Evolutionary conservation across 1,284 basidiomycete genomes (phyloP).

Genomic region (Papiliotrema terrestris): DNA sequence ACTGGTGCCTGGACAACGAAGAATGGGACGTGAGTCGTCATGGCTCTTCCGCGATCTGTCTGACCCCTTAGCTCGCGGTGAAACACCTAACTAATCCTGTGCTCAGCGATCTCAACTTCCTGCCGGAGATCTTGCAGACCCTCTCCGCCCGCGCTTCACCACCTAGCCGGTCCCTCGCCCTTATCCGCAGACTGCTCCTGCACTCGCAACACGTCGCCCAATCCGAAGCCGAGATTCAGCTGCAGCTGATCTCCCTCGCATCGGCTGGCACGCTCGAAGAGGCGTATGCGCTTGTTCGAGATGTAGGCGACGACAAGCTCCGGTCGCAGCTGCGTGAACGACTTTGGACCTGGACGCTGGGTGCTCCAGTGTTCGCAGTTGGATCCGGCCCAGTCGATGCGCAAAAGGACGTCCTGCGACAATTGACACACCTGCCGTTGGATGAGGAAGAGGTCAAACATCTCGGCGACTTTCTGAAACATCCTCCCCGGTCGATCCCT

Average conservation of each 20-base stretch:
- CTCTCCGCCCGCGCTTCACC: conserved; percentile 34
- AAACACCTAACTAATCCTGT: conserved; percentile 30
- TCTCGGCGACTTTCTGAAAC: conserved; percentile 38
- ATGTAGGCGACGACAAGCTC: not conserved
- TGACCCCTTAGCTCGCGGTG: conserved; percentile 19
- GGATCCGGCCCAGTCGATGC: conserved; percentile 25
- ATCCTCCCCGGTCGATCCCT: conserved; percentile 53
- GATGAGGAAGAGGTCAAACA: conserved; percentile 36
- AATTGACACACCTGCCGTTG: conserved; percentile 42
- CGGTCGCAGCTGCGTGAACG: conserved; percentile 19
- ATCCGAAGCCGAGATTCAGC: conserved; percentile 14
- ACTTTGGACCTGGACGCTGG: conserved; percentile 40
- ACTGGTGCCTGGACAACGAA: conserved; percentile 41
- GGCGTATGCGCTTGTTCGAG: conserved; percentile 28
- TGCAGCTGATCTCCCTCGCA: conserved; percentile 23
- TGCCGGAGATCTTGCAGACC: conserved; percentile 29
- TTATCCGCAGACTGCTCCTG: conserved; percentile 28
- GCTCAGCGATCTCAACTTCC: conserved; percentile 38
- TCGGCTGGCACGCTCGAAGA: conserved; percentile 21
- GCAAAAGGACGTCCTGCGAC: conserved; percentile 28
- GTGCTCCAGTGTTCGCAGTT: conserved; percentile 23
- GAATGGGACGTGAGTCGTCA: conserved; percentile 25
- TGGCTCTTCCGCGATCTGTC: not conserved
- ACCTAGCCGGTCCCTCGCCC: conserved; percentile 20
- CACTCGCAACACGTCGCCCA: conserved; percentile 7